Evolutionary conservation across 192 early-diverging fungal species (phyloP).

Genomic region (Coemansia sp.): DNA sequence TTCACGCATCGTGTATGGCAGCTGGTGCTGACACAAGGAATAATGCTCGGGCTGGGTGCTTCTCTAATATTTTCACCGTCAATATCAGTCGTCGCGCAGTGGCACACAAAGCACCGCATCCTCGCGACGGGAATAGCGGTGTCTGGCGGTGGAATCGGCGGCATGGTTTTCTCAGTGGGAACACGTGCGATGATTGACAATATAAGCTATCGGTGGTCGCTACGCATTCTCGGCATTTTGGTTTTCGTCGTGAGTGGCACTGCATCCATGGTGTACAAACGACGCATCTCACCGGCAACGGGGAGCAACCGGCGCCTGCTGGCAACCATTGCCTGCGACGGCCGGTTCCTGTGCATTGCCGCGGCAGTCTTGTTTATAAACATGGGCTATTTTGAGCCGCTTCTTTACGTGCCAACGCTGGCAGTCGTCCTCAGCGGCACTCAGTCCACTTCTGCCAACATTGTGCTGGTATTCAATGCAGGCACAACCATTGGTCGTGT

Average conservation of each 20-base stretch:
- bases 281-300: slow-evolving; percentile 2
- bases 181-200: slow-evolving; percentile 51
- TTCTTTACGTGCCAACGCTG: slow-evolving; percentile 11
- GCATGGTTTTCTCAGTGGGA: slow-evolving; percentile 57
- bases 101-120: slow-evolving; percentile 61
- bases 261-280: slow-evolving; percentile 9
- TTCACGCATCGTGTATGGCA: slow-evolving; percentile 55
- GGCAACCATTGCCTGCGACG: not conserved
- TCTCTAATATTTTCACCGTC: slow-evolving; percentile 66
- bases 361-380: slow-evolving; percentile 8
- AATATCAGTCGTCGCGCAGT: slow-evolving; percentile 62
- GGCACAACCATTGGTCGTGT: slow-evolving; percentile 14
- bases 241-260: not conserved
- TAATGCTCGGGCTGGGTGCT: slow-evolving; percentile 67
- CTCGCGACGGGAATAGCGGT: slow-evolving; percentile 70
- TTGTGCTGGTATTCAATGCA: slow-evolving; percentile 17
- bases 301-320: slow-evolving; percentile 4
- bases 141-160: slow-evolving; percentile 68
- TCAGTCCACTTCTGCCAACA: not conserved
- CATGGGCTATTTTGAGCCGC: slow-evolving; percentile 23
- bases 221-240: slow-evolving; percentile 9
- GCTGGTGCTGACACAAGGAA: slow-evolving; percentile 64
- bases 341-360: slow-evolving; percentile 12
- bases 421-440: slow-evolving; percentile 1
- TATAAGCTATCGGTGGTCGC: slow-evolving; percentile 14